These are phyloP conservation scores for Penicillium corylophilum DNA, from an alignment of 2,329 filamentous ascomycete genomes.

Conservation along the genomic window DNA sequence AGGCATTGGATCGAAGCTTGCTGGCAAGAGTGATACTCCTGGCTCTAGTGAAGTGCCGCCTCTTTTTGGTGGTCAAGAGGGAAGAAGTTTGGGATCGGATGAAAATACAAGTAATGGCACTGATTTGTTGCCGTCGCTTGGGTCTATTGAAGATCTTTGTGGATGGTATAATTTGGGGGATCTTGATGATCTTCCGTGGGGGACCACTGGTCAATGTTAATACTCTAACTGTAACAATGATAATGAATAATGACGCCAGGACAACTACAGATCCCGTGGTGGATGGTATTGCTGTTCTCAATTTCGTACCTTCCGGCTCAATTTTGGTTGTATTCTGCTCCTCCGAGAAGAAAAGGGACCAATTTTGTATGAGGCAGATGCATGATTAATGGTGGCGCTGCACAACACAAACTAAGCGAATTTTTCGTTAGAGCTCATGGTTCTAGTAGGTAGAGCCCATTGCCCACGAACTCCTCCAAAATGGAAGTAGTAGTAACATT, in stretches of 20 bases:
- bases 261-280: too few species aligned
- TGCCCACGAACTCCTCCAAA: too few species aligned
- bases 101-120: conserved; percentile 4
- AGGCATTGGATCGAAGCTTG: conserved; percentile 8
- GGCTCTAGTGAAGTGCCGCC: conserved; percentile 1
- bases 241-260: too few species aligned
- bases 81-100: conserved; percentile 1
- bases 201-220: conserved; percentile 1
- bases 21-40: background rate
- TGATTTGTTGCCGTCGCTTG: conserved; percentile 9
- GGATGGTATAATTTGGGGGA: conserved; percentile 19
- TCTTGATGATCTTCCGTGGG: conserved; percentile 10
- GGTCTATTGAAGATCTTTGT: conserved; percentile 19
- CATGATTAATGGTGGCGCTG: too few species aligned
- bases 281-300: too few species aligned
- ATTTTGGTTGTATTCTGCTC: too few species aligned
- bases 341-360: too few species aligned
- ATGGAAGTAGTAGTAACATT: background rate
- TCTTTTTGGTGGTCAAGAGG: conserved; percentile 1
- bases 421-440: too few species aligned
- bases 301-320: too few species aligned
- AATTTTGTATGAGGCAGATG: too few species aligned
- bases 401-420: too few species aligned
- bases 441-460: too few species aligned
- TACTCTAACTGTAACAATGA: background rate